Percentiles rank a stretch among this genome's conserved stretches.
Evolutionary conservation across 805 yeast species (phyloP).

Genomic region (Lipomyces chichibuensis): DNA sequence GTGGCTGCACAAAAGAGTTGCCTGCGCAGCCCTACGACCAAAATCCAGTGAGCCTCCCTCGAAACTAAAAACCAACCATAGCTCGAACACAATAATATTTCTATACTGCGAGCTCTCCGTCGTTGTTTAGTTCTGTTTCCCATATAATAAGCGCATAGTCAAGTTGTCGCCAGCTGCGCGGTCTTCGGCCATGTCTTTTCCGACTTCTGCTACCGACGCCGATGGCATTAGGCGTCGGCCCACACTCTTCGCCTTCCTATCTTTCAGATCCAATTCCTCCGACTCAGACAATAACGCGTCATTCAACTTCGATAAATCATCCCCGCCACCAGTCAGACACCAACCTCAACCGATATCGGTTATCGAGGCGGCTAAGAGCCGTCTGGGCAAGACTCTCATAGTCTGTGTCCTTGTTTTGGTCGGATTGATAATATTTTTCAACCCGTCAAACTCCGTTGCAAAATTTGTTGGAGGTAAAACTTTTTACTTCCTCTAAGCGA

Average conservation of each 20-base stretch:
- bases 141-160: neutral
- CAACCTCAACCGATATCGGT: slow-evolving; percentile 14
- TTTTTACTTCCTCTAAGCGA: neutral
- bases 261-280: slow-evolving; percentile 25
- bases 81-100: neutral
- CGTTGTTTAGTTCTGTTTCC: neutral
- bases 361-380: slow-evolving; percentile 27
- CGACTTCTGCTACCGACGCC: slow-evolving; percentile 19
- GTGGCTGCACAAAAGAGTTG: neutral
- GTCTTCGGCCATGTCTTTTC: slow-evolving; percentile 24
- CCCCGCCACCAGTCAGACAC: neutral
- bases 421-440: slow-evolving; percentile 15
- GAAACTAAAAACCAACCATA: neutral
- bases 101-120: neutral
- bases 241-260: slow-evolving; percentile 29
- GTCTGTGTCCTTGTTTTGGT: slow-evolving; percentile 13
- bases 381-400: slow-evolving; percentile 29
- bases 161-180: slow-evolving; percentile 13
- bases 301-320: slow-evolving; percentile 27
- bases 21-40: neutral
- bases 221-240: slow-evolving; percentile 36
- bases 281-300: slow-evolving; percentile 1
- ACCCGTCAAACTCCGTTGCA: slow-evolving; percentile 16
- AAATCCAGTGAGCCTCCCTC: neutral
- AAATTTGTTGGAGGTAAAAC: slow-evolving; percentile 25